These are phyloP conservation scores for Neoarthrinium moseri DNA, from an alignment of 2,329 filamentous ascomycete species.

Conservation along the genomic window DNA sequence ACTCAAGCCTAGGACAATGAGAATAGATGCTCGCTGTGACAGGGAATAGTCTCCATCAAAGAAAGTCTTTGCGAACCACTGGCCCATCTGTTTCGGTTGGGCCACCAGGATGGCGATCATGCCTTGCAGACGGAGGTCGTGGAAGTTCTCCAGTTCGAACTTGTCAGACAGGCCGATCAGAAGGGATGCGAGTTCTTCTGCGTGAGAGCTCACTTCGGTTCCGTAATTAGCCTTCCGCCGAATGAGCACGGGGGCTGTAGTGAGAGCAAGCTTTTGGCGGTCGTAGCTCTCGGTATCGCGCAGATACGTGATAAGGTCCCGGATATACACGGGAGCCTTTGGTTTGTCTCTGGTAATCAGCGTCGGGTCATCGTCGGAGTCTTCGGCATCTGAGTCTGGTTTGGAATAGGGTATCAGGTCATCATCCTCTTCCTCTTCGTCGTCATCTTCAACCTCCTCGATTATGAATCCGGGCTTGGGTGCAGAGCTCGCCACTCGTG, in stretches of 20 bases:
- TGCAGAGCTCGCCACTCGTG: slow-evolving; percentile 24
- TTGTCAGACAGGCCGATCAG: slow-evolving; percentile 83
- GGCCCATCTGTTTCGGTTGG: slow-evolving; percentile 74
- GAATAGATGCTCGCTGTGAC: slow-evolving; percentile 75
- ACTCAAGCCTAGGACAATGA: slow-evolving; percentile 78
- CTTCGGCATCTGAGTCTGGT: slow-evolving; percentile 82
- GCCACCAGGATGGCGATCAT: slow-evolving; percentile 81
- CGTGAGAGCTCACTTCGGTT: slow-evolving; percentile 81
- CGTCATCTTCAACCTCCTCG: slow-evolving; percentile 66
- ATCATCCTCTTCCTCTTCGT: slow-evolving; percentile 53
- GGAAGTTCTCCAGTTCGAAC: slow-evolving; percentile 77
- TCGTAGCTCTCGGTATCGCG: slow-evolving; percentile 83
- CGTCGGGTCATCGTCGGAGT: slow-evolving; percentile 91
- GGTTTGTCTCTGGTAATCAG: slow-evolving; percentile 80
- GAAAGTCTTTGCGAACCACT: slow-evolving; percentile 80
- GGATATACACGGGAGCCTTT: slow-evolving; percentile 84
- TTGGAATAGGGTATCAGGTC: slow-evolving; percentile 79
- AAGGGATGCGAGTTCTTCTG: slow-evolving; percentile 74
- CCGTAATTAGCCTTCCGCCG: slow-evolving; percentile 87
- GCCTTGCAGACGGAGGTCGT: slow-evolving; percentile 71
- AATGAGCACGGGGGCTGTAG: slow-evolving; percentile 76
- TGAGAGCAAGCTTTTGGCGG: slow-evolving; percentile 75
- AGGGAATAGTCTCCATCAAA: slow-evolving; percentile 93
- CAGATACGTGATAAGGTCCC: slow-evolving; percentile 77
- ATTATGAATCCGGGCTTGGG: slow-evolving; percentile 49